Base-by-base conservation (phyloP, 129 eudicot species). In the Flaveria robusta region DNA sequence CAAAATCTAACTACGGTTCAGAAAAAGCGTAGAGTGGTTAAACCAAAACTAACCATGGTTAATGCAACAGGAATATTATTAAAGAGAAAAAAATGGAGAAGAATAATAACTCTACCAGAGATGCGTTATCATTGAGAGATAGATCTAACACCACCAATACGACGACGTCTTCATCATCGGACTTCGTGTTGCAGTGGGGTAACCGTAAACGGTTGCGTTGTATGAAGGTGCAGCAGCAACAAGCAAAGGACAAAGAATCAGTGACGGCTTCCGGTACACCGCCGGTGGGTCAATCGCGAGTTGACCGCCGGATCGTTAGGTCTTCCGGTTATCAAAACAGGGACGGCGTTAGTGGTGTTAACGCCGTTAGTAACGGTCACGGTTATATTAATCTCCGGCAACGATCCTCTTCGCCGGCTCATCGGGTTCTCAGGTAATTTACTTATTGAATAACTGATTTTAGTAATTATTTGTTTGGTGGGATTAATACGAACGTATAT, bases 121-220 rank as follows among this genome's bases (percentile, higher is more conserved):
- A 50, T 59, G 85, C 81, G 13, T 75, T 70, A 68, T 41, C 77
- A 34, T 73, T 74, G 54, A 86, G 83, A 79, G 73, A 72, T 46
- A 43, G 75, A 76, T 82, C 86, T 75, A 69, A 73, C 2, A 70
- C 14, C 3, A 78, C 72, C 77, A 79, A 56, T 24, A 72, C 83
- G 65, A 70, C 85, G 49, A n/a, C 83, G 31, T 80, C 89, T 56
- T 70, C 90, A 51, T 83, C 91, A 20, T 58, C 92, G 3, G 90
- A 90, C 68, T 87, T 87, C 63, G 88, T 83, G 15, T 81, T 90
- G 68, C 91, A 86, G 96, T 90, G 96, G 96, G 96, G 96, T 2
- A 90, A 86, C 59, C 84, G 91, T 74, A 90, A 90, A 34, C 77
- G 91, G 56, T 55, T 82, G 12, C 91, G 96, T 63, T 86, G 96